Base-by-base conservation (phyloP, 139 green algal species). In the Astrephomene gubernaculifera region DNA sequence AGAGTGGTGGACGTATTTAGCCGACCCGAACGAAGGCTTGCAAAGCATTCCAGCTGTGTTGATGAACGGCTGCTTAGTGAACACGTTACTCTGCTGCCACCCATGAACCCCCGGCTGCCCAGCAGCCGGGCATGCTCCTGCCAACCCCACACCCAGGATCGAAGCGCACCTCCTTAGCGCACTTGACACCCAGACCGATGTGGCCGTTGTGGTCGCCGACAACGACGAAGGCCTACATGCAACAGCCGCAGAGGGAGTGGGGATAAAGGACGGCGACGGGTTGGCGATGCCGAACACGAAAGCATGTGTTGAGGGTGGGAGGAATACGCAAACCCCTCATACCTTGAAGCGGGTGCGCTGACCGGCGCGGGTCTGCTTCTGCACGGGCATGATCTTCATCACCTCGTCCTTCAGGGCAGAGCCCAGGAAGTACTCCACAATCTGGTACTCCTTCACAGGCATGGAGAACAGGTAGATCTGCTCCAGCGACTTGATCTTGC, bases 301-400 rank as follows among this genome's bases (percentile, higher is more conserved):
- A n/a, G 22, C 65, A 73, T 9, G 22, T 35, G 69, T 36, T 57
- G 12, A 57, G 49, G n/a, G n/a, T 57, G 49, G 49, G 49, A 57
- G 49, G 49, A 57, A 75, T 22, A 12, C 63, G 29, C 63, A 70
- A 39, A 70, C 44, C 35, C 25, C 52, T 41, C 71, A 10, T 54
- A 96, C 94, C 95, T 99, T 99, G 95, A 99, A 99, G 78, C 98
- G 94, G 10, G 97, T 99, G 76, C 98, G 94, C 95, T 99, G 97
- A n/a, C 98, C 98, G 45, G 98, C 98, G 67, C 98, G 96, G 19
- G 98, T 99, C 95, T 99, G 98, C 96, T 99, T 99, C 95, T 99
- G 98, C 87, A 99, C 98, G 49, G 98, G 98, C 98, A 99, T 99
- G 88, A 99, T 99, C 95, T 99, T 99, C 98, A 99, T 99, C 25